Base-by-base conservation (phyloP, 2,329 filamentous ascomycete genomes). In the Scytalidium sp. region DNA sequence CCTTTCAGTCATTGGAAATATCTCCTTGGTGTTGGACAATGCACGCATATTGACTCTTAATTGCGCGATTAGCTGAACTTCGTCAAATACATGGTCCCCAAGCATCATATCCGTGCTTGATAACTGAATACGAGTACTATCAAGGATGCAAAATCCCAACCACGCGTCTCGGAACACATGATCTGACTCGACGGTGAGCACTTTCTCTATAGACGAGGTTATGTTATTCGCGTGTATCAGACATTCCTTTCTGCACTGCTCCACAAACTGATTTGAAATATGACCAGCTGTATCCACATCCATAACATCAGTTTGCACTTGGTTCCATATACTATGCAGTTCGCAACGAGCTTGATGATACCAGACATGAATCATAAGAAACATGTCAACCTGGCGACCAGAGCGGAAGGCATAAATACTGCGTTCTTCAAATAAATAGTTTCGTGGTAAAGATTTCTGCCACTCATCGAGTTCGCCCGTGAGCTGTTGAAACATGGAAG, bases 351-450 rank as follows among this genome's bases (percentile, higher is more conserved):
- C 36, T 19, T 47, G 45, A 23, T 47, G 45, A 20, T 47, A 47
- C 45, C 45, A 47, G 2, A 47, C 32, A 47, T 47, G 45, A n/a
- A 47, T 23, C 45, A 47, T 47, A n/a, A 47, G 45, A 41, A 47
- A 47, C 45, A 47, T 47, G 20, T 47, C 45, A n/a, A 47, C 22
- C n/a, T 47, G 45, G 17, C 45, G 45, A 15, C 45, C 41, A 2
- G 45, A 40, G 22, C 45, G 45, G 45, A 47, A 47, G 3, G 45
- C 41, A 20, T 47, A 47, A 21, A 47, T 47, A 19, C 41, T 32
- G 13, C 45, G 45, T 20, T 47, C 45, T n/a, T 40, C 45, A 19
- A 47, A 47, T 22, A 40, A 20, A 32, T 40, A 40, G 20, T 47
- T 47, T 10, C 32, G 25, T 15, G 45, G 45, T 19, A 47, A 22